Evolutionary conservation across 1,139 yeast genomes (phyloP), one percentile per base, ranked within the genome.

Genomic region (Suhomyces yuchorum): DNA sequence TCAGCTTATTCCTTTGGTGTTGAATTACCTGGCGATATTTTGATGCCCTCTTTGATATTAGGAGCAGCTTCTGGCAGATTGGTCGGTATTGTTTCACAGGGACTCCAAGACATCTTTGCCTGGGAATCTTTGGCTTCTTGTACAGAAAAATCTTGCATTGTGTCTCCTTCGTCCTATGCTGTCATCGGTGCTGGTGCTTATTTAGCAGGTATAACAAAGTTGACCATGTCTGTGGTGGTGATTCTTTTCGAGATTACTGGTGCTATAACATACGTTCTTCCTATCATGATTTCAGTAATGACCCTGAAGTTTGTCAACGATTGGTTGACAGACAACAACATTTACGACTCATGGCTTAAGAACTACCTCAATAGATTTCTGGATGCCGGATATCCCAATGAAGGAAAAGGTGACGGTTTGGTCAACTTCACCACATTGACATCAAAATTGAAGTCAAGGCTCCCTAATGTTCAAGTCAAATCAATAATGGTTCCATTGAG

Each of bases 41-140:
- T 87, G 48, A 80, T 84, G 80, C 95, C 96, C 0, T 80, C 89
- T 0, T 70, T 87, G 57, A 81, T 82, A 0, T 70, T 85, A 15
- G 96, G 96, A 3, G 95, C 88, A 0, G 67, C 84, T 1, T 67
- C 79, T 8, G 96, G 96, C 0, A 66, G 96, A 44, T 66, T 85
- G 5, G 57, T 85, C 6, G 96, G 96, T 0, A 72, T 84, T 2
- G 42, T 83, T 1, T 75, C 87, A 37, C 81, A 80, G 54, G 63
- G 63, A 1, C 55, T 82, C 20, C 88, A 84, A 60, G 59, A 62
- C 12, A 60, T 66, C n/a, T 61, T 76, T 7, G 59, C 70, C 6
- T 66, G 75, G 54, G 71, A 71, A 3, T 61, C 71, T 11, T 69
- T 76, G 50, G 69, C 75, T 11, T 76, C 80, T 8, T 81, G 85